A percentile compares a stretch with the other conserved stretches of the same genome.
Evolutionary conservation across 805 yeast genomes (phyloP).

Genomic region (Candida oleophila): DNA sequence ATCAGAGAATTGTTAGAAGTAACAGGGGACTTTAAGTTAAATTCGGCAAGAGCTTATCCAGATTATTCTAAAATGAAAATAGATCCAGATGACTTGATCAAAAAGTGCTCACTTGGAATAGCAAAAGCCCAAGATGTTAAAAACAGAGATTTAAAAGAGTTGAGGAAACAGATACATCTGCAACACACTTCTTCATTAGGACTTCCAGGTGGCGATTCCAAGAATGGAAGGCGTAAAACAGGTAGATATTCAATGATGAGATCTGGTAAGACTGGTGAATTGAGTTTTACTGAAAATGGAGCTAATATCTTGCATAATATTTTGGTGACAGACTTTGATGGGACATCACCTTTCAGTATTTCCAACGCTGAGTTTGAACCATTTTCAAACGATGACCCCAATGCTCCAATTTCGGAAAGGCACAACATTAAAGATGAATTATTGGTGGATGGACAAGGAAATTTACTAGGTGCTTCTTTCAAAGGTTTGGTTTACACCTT

Average conservation of each 20-base stretch:
- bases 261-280: constrained; percentile 49
- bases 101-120: constrained; percentile 59
- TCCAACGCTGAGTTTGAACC: constrained; percentile 36
- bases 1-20: constrained; percentile 51
- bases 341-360: constrained; percentile 29
- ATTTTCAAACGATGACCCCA: constrained; percentile 21
- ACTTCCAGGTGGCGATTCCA: constrained; percentile 11
- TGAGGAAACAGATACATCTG: constrained; percentile 10
- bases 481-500: constrained; percentile 63
- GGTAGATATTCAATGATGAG: constrained; percentile 52
- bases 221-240: constrained; percentile 14
- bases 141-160: constrained; percentile 21
- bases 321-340: constrained; percentile 25
- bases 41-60: constrained; percentile 61
- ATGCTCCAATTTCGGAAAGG: constrained; percentile 7
- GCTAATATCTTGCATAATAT: constrained; percentile 42
- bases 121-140: constrained; percentile 37
- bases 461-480: constrained; percentile 67
- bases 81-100: constrained; percentile 59
- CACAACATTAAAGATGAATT: constrained; percentile 45
- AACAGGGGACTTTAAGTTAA: constrained; percentile 67
- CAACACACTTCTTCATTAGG: constrained; percentile 6
- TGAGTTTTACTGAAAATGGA: constrained; percentile 49
- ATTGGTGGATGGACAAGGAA: constrained; percentile 49
- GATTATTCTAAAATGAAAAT: constrained; percentile 59